A percentile compares a stretch with the other conserved stretches of the same genome.
Evolutionary conservation across 2,329 filamentous ascomycete species (phyloP).

Genomic region (Paecilomyces niveus): DNA sequence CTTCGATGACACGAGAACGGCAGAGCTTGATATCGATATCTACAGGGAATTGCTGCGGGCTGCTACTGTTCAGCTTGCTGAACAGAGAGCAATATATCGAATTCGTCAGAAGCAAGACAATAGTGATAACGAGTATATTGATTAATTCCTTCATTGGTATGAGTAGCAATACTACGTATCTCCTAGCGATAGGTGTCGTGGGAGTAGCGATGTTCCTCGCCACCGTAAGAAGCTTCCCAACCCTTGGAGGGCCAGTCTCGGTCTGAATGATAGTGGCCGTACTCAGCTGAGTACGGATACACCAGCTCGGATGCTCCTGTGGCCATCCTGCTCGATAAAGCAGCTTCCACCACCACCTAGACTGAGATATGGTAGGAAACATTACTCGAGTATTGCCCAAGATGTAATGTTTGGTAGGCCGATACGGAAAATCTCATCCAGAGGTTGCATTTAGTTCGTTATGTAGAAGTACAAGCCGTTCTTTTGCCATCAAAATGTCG

Average conservation of each 20-base stretch:
- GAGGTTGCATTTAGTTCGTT: neutral
- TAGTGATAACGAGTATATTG: too few relatives aligned
- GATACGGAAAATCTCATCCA: neutral
- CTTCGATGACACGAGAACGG: too few relatives aligned
- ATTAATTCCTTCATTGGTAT: constrained; percentile 7
- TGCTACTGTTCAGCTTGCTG: too few relatives aligned
- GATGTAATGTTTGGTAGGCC: neutral
- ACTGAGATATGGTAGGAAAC: neutral
- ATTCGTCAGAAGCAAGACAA: too few relatives aligned
- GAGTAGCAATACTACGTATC: constrained; percentile 16
- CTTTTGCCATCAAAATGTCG: neutral
- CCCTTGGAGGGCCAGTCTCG: too few relatives aligned
- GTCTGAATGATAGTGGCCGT: neutral
- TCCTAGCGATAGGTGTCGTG: constrained; percentile 24
- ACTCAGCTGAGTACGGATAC: neutral
- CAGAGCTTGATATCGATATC: too few relatives aligned
- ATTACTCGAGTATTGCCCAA: neutral
- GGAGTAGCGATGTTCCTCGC: constrained; percentile 20
- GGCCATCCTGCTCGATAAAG: neutral
- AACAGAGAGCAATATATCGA: too few relatives aligned
- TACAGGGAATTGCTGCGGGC: too few relatives aligned
- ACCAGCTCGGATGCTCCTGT: neutral
- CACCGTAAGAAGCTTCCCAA: constrained; percentile 4
- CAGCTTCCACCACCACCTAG: neutral
- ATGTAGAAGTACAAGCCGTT: neutral